Base-by-base conservation (phyloP, 768 basidiomycete species). In the Serendipita sp. region DNA sequence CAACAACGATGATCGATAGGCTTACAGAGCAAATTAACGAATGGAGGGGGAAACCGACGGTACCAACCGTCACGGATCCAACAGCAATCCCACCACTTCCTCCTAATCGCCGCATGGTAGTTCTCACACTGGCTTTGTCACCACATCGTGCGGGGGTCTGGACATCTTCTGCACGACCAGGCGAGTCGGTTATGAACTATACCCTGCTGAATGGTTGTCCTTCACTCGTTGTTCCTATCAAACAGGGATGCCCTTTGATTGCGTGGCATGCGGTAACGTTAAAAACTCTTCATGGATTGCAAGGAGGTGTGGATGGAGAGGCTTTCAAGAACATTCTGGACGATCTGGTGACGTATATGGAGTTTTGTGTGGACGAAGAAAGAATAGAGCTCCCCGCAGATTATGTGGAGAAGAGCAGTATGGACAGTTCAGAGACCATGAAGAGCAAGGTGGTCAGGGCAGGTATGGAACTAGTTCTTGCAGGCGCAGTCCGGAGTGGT, bases 131-230 rank as follows among this genome's bases (percentile, higher is more conserved):
- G 2, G 84, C 83, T 0, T 70, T 85, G 28, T 83, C 82, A 69
- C 84, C 85, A 2, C 84, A 85, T 71, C 75, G 83, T 16, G 75
- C 73, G 63, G 63, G 56, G 11, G 66, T 84, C 32, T 85, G 84
- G 84, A 76, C 82, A 15, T 78, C 80, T 1, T 81, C 80, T 68
- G 79, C 79, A 18, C 76, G 84, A 0, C 83, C 84, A 1, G 75
- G 76, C 34, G 83, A 85, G 73, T 84, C 82, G 68, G 82, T 85
- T 11, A 78, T 85, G 16, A 78, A 81, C 65, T 85, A 85, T 69
- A 73, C 81, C 65, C 74, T 85, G 23, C 76, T 84, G 46, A 83
- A 83, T 70, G 83, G 83, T 3, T 83, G 81, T 69, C 82, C 83
- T 0, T 78, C 81, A 3, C 71, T 85, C 44, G 80, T 85, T 5